phyloP scores from a whole-genome alignment of 78 protist species.

The Dictyostelium citrinum region DNA sequence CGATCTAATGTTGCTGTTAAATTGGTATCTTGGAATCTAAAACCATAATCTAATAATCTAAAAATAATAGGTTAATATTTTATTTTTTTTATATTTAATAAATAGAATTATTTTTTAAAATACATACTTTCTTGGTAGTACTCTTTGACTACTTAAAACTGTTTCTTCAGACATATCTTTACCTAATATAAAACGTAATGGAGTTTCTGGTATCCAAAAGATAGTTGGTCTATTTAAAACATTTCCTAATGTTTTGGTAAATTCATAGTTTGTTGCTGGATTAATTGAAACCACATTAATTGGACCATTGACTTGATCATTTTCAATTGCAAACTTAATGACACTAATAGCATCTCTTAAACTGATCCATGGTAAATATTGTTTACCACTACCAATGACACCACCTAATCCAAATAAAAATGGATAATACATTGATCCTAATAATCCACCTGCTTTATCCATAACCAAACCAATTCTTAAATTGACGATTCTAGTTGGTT shows the following conservation, averaged over 20 bases:
- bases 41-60: conserved; percentile 13
- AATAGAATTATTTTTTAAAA: neutral
- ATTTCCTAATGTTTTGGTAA: conserved; percentile 26
- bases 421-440: conserved; percentile 45
- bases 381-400: conserved; percentile 38
- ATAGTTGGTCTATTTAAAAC: conserved; percentile 61
- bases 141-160: conserved; percentile 15
- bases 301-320: conserved; percentile 23
- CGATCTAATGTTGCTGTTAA: neutral
- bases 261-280: conserved; percentile 32
- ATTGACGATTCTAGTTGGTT: conserved; percentile 16
- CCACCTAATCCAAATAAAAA: conserved; percentile 71
- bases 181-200: conserved; percentile 9
- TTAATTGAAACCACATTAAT: conserved; percentile 18
- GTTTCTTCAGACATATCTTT: conserved; percentile 66
- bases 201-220: conserved; percentile 55
- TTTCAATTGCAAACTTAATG: conserved; percentile 12
- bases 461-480: conserved; percentile 43
- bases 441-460: conserved; percentile 32
- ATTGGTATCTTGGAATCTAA: conserved; percentile 18
- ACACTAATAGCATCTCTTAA: neutral
- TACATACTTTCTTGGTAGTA: conserved; percentile 6
- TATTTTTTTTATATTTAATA: neutral
- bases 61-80: too few species aligned
- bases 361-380: conserved; percentile 57